Base-by-base conservation (phyloP, 2,329 filamentous ascomycete genomes). In the Xylariales sp. region DNA sequence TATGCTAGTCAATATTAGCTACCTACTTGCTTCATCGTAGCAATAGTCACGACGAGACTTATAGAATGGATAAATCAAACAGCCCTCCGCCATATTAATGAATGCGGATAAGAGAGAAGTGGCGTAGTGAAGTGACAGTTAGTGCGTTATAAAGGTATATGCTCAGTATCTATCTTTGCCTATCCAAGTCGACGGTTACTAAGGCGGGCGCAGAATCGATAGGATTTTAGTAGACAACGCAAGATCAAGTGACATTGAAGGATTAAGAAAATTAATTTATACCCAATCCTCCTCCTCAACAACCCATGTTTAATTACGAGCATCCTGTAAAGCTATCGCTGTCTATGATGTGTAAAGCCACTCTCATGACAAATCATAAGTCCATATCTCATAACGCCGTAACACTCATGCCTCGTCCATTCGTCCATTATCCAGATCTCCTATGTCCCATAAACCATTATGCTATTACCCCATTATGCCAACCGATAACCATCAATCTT, bases 341-440 rank as follows among this genome's bases (percentile, higher is more conserved):
- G 34, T 57, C 36, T 68, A 63, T 54, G 18, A 58, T 43, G 1
- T 58, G 34, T 39, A 52, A 57, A 48, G n/a, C 18, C 43, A 61
- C 28, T 59, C 59, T 53, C n/a, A 43, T 64, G 28, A 23, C 49
- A n/a, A 36, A 48, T 64, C 57, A 62, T 62, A 18, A 63, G 18
- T 23, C 52, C 54, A 52, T 50, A 64, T 59, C 45, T 68, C 62
- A 32, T 53, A 71, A 69, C 69, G 69, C 69, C 69, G 30, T 69
- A 34, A 67, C 36, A 54, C 68, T 64, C 64, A 69, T 68, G 54
- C 48, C n/a, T 69, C 59, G 48, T 67, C 48, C 56, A 67, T 41
- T 54, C 66, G 50, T 23, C 23, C 43, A 55, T 54, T 46, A 39
- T n/a, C 56, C 34, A 49, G 12, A 50, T 55, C 43, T 57, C 62